phyloP scores from a whole-genome alignment of 2,329 filamentous ascomycete species.

The Zasmidium citrigriseum region DNA sequence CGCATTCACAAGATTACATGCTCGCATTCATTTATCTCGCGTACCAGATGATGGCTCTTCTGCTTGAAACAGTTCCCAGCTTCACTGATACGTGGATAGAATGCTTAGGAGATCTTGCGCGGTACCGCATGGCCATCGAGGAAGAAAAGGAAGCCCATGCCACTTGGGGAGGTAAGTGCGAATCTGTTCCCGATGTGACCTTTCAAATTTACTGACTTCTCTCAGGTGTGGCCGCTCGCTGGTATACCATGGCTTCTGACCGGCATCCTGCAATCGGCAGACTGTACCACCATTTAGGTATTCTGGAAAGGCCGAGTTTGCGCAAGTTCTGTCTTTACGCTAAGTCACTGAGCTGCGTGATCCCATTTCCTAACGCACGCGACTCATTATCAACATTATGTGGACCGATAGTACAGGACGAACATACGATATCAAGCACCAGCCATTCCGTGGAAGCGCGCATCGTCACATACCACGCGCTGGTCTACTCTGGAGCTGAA shows the following conservation, averaged over 20 bases:
- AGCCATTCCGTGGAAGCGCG: conserved; percentile 55
- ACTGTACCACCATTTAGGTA: conserved; percentile 85
- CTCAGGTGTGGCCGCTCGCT: conserved; percentile 67
- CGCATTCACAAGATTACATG: conserved; percentile 83
- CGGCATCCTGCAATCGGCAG: conserved; percentile 73
- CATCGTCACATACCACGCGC: conserved; percentile 65
- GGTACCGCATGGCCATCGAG: conserved; percentile 91
- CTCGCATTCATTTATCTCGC: conserved; percentile 84
- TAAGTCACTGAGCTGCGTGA: conserved; percentile 68
- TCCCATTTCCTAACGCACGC: conserved; percentile 67
- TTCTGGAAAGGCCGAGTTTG: conserved; percentile 69
- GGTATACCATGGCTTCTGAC: conserved; percentile 83
- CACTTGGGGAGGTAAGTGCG: conserved; percentile 64
- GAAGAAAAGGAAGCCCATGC: conserved; percentile 70
- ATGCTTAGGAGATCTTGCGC: conserved; percentile 80
- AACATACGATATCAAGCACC: conserved; percentile 35
- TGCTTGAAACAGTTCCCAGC: conserved; percentile 80
- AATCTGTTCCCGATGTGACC: background rate
- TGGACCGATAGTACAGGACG: conserved; percentile 47
- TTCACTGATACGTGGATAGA: conserved; percentile 94
- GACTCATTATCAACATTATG: conserved; percentile 73
- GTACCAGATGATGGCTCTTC: conserved; percentile 84
- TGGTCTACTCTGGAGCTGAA: conserved; percentile 60
- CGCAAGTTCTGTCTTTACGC: conserved; percentile 73
- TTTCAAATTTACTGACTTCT: background rate